A percentile compares a stretch with the other conserved stretches of the same genome.
phyloP scores from a whole-genome alignment of 1,139 yeast genomes.

The Taphrina flavorubra region DNA sequence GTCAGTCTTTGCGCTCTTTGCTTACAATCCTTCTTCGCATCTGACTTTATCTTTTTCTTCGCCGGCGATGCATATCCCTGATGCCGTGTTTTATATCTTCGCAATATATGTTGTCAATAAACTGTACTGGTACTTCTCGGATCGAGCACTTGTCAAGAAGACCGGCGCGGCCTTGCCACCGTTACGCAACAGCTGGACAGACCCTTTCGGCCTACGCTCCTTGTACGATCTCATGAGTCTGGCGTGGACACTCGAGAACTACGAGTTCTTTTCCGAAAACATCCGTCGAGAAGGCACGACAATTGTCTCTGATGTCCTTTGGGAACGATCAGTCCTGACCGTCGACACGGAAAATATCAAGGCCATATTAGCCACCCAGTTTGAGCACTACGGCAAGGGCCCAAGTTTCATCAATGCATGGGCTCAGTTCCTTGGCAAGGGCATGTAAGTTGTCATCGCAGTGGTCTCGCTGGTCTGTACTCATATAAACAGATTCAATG shows the following conservation, averaged over 20 bases:
- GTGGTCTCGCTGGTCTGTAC: not conserved
- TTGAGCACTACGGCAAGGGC: conserved; percentile 62
- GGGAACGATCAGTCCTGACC: conserved; percentile 26
- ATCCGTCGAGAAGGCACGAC: conserved; percentile 14
- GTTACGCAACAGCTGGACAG: not conserved
- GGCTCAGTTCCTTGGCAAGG: conserved; percentile 57
- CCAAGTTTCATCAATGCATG: conserved; percentile 51
- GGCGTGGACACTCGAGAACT: conserved; percentile 3
- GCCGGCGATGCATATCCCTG: not conserved
- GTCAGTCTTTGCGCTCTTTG: too few relatives aligned
- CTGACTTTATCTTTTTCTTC: too few relatives aligned
- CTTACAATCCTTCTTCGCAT: too few relatives aligned
- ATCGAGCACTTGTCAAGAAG: conserved; percentile 8
- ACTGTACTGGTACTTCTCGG: conserved; percentile 12
- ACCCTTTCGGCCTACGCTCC: conserved; percentile 8
- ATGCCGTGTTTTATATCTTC: conserved; percentile 7
- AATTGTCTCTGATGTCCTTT: conserved; percentile 17
- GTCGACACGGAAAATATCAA: conserved; percentile 46
- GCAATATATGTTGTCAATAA: conserved; percentile 6
- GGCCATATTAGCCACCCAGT: conserved; percentile 53
- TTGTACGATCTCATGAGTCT: conserved; percentile 2
- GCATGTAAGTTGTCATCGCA: conserved; percentile 51
- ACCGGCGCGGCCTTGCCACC: conserved; percentile 4
- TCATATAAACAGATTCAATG: conserved; percentile 53
- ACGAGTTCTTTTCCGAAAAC: conserved; percentile 5